Evolutionary conservation across 2,329 filamentous ascomycete genomes (phyloP).

Genomic region (Trichoderma sp.): DNA sequence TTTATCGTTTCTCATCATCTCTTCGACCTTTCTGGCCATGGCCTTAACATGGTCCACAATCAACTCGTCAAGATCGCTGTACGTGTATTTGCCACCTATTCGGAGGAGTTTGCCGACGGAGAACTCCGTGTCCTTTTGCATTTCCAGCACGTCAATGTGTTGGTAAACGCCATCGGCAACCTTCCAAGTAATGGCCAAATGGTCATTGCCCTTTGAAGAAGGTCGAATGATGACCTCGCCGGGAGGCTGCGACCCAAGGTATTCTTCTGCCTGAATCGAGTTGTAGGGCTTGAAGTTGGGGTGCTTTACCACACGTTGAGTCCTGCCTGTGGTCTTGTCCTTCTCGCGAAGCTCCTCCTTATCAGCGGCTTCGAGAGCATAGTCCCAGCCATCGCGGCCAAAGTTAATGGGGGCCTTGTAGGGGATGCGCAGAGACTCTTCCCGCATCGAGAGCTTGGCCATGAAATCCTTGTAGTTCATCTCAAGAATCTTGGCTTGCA

Average conservation of each 20-base stretch:
- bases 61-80: constrained; percentile 93
- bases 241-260: constrained; percentile 75
- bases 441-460: constrained; percentile 79
- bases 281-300: constrained; percentile 95
- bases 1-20: constrained; percentile 92
- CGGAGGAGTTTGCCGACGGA: constrained; percentile 82
- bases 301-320: constrained; percentile 95
- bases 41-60: constrained; percentile 97
- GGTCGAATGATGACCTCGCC: constrained; percentile 95
- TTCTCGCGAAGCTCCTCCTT: constrained; percentile 81
- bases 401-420: constrained; percentile 68
- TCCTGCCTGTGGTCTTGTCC: constrained; percentile 78
- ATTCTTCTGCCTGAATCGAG: constrained; percentile 87
- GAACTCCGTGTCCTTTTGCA: constrained; percentile 97
- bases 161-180: constrained; percentile 95
- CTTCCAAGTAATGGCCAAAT: constrained; percentile 97
- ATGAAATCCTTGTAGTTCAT: constrained; percentile 83
- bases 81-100: constrained; percentile 84
- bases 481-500: constrained; percentile 82
- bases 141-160: constrained; percentile 93
- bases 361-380: constrained; percentile 73
- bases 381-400: constrained; percentile 82
- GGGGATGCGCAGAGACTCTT: constrained; percentile 72
- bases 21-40: constrained; percentile 96
- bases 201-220: constrained; percentile 91